Percentiles rank a stretch among this genome's conserved stretches.
Evolutionary conservation across 305 asterid genomes (phyloP).

Genomic region (Petunia hybrid): DNA sequence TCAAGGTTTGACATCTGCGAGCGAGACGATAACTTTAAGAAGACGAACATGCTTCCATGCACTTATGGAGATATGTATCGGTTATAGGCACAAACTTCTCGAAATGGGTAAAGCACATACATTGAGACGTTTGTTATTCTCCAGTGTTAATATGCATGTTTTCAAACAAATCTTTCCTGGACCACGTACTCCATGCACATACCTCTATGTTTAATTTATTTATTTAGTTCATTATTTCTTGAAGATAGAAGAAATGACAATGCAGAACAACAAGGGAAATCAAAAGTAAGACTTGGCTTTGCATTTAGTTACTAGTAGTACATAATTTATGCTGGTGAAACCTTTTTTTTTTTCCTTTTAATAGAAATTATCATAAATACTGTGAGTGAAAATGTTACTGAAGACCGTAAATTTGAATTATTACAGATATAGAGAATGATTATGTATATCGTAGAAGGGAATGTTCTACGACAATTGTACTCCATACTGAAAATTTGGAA

Average conservation of each 20-base stretch:
- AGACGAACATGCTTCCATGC: slow-evolving; percentile 28
- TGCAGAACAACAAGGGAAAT: neutral
- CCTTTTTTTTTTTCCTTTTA: neutral
- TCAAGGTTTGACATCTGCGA: slow-evolving; percentile 25
- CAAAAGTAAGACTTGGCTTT: neutral
- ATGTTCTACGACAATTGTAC: neutral
- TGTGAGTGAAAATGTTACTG: neutral
- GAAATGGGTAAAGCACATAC: neutral
- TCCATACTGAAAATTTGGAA: neutral
- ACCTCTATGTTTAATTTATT: neutral
- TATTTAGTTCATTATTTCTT: neutral
- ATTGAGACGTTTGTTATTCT: slow-evolving; percentile 15
- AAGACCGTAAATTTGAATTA: neutral
- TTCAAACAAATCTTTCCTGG: slow-evolving; percentile 11
- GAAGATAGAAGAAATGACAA: neutral
- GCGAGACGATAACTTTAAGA: neutral
- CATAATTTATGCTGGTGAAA: neutral
- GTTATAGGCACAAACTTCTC: neutral
- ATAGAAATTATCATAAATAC: too few species aligned
- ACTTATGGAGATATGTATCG: neutral
- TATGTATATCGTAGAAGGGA: neutral
- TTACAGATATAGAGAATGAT: neutral
- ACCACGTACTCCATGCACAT: slow-evolving; percentile 17
- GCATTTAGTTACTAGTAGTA: neutral
- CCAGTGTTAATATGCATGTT: neutral